Evolutionary conservation across 371 early-diverging fungal genomes (phyloP).

Genomic region (Capillidium heterosporum): DNA sequence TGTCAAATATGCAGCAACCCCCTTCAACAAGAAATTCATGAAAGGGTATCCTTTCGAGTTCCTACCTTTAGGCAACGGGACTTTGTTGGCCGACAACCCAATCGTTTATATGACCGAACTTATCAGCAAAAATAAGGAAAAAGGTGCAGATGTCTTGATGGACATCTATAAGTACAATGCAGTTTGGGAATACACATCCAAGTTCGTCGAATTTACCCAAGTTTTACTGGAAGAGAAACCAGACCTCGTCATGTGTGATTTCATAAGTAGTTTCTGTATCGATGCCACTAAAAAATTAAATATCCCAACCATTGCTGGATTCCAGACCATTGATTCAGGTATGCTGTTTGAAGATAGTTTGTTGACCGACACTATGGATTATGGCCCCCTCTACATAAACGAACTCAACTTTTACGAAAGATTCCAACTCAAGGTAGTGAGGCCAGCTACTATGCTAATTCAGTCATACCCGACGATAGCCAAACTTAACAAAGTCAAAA

Average conservation of each 20-base stretch:
- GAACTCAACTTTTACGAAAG: not conserved
- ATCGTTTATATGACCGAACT: no score
- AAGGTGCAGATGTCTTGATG: no score
- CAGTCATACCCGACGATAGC: not conserved
- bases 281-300: not conserved
- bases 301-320: not conserved
- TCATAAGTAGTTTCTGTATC: not conserved
- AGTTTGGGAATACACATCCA: no score
- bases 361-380: not conserved
- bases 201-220: no score
- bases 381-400: not conserved
- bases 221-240: not conserved
- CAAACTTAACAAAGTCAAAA: not conserved
- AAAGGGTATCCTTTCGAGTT: not conserved
- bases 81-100: no score
- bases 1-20: not conserved
- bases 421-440: not conserved
- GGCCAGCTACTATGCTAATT: not conserved
- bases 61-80: no score
- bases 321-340: not conserved
- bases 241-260: slow-evolving; percentile 7
- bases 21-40: not conserved
- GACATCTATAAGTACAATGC: no score
- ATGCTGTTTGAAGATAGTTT: not conserved
- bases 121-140: no score